A percentile compares a stretch with the other conserved stretches of the same genome.
These are phyloP conservation scores for Primulina tabacum DNA, from an alignment of 257 asterid species.

Conservation along the genomic window DNA sequence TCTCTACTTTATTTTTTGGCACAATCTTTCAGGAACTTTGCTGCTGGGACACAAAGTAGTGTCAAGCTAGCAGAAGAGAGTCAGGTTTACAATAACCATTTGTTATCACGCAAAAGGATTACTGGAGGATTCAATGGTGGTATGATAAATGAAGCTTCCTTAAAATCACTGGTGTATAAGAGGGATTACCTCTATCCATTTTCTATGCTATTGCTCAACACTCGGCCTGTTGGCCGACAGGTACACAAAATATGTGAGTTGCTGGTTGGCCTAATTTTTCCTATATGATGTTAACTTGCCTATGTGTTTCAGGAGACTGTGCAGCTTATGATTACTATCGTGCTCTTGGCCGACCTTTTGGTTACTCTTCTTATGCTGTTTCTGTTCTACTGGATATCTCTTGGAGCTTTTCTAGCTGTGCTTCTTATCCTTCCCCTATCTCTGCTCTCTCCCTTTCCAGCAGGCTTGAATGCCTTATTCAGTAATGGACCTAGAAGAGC, in stretches of 20 bases:
- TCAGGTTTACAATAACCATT: conserved; percentile 41
- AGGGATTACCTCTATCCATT: conserved; percentile 73
- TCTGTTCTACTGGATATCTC: conserved; percentile 86
- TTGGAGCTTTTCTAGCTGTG: conserved; percentile 85
- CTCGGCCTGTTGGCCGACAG: conserved; percentile 94
- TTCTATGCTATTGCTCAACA: conserved; percentile 75
- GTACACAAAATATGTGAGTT: conserved; percentile 37
- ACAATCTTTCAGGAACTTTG: conserved; percentile 48
- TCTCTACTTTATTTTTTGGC: conserved; percentile 5
- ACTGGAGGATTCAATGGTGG: conserved; percentile 86
- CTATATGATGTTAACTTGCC: conserved; percentile 31
- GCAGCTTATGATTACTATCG: conserved; percentile 71
- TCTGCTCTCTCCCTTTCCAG: conserved; percentile 89
- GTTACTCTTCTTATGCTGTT: conserved; percentile 78
- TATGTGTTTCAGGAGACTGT: conserved; percentile 77
- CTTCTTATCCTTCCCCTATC: conserved; percentile 93
- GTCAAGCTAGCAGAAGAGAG: conserved; percentile 49
- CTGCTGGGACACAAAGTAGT: conserved; percentile 39
- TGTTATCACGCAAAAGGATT: conserved; percentile 68
- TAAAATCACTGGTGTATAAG: conserved; percentile 62
- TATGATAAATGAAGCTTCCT: conserved; percentile 62
- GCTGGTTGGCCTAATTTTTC: conserved; percentile 22
- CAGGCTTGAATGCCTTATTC: conserved; percentile 91
- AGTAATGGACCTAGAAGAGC: conserved; percentile 87
- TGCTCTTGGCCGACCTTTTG: conserved; percentile 86